Percentiles rank a stretch among this genome's conserved stretches.
phyloP scores from a whole-genome alignment of 1,284 basidiomycete species.

The Cryptococcus jaspeensis region DNA sequence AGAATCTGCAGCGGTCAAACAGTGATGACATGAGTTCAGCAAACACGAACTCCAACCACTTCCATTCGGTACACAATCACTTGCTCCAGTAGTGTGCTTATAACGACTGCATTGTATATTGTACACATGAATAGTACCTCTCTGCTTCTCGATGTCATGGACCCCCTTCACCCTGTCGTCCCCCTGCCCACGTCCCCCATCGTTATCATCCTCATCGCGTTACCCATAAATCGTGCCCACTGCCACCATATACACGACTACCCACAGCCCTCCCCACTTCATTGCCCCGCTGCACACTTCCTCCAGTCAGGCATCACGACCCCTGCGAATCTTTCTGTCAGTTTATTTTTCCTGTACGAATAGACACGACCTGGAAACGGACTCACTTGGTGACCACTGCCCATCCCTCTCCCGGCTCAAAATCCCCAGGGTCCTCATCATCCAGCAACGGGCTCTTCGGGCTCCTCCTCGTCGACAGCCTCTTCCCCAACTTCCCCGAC shows the following conservation, averaged over 20 bases:
- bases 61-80: no score
- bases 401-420: conserved; percentile 47
- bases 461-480: conserved; percentile 20
- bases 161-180: no score
- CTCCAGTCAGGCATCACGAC: conserved; percentile 16
- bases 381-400: conserved; percentile 47
- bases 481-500: conserved; percentile 11
- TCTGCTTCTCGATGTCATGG: no score
- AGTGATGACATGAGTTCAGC: no score
- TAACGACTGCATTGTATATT: no score
- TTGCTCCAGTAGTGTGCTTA: no score
- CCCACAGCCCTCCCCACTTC: conserved; percentile 1
- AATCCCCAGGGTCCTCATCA: conserved; percentile 50
- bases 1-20: no score
- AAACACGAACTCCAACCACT: no score
- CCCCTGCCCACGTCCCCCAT: no score
- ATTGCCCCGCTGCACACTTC: conserved; percentile 2
- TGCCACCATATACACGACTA: conserved; percentile 12
- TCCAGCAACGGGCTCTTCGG: conserved; percentile 43
- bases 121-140: no score
- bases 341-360: not conserved
- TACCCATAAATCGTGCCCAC: conserved; percentile 3
- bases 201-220: not conserved
- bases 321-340: conserved; percentile 1
- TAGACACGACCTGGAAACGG: not conserved